Percentiles rank a stretch among this genome's conserved stretches.
These are phyloP conservation scores for Platanus orientalis DNA, from an alignment of 164 flowering plant species.

Conservation along the genomic window DNA sequence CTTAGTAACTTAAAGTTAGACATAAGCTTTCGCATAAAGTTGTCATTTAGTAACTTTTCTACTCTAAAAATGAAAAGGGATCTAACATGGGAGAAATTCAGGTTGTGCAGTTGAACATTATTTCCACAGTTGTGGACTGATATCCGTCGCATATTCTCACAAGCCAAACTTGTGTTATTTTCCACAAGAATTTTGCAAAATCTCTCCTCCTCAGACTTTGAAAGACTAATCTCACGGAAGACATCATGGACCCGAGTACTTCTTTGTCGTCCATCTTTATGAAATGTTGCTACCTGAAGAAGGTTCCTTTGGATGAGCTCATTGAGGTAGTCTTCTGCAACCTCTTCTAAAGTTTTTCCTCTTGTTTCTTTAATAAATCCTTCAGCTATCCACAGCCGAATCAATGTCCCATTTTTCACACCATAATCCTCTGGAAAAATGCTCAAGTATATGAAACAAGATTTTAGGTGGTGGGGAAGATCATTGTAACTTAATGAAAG, in stretches of 20 bases:
- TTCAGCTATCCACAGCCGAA: conserved; percentile 11
- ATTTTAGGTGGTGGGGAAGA: neutral
- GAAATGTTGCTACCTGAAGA: neutral
- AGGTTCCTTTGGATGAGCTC: conserved; percentile 4
- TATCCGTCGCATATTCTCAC: neutral
- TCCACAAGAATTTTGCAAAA: neutral
- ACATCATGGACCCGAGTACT: conserved; percentile 12
- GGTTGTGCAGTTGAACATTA: neutral
- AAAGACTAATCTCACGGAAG: conserved; percentile 11
- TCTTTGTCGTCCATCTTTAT: neutral
- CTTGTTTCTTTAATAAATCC: neutral
- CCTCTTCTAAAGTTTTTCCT: conserved; percentile 1
- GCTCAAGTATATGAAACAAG: conserved; percentile 1
- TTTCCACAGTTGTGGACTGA: conserved; percentile 1
- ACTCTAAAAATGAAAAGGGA: conserved; percentile 6
- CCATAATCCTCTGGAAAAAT: conserved; percentile 2
- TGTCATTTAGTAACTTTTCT: neutral
- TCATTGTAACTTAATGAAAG: conserved; percentile 8
- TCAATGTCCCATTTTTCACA: neutral
- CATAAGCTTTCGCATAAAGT: neutral
- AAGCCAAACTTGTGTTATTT: neutral
- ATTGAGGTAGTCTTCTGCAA: conserved; percentile 1
- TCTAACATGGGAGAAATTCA: neutral
- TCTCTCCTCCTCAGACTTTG: neutral
- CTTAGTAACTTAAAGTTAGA: conserved; percentile 5